These are phyloP conservation scores for Protomyces pachydermus DNA, from an alignment of 1,139 yeast genomes.

Conservation along the genomic window DNA sequence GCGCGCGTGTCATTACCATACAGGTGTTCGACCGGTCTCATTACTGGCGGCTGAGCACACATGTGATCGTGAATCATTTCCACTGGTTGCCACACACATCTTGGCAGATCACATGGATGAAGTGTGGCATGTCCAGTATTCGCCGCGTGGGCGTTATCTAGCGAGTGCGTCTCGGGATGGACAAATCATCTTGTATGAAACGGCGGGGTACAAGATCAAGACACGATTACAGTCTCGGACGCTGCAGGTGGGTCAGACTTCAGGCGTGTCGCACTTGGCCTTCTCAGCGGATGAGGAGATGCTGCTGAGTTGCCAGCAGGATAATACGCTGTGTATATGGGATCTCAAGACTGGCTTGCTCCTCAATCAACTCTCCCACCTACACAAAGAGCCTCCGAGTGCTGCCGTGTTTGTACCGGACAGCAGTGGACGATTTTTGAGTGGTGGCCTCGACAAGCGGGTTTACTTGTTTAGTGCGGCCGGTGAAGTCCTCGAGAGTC, in stretches of 20 bases:
- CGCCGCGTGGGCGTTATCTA: conserved; percentile 67
- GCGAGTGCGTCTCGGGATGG: conserved; percentile 76
- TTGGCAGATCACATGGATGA: conserved; percentile 61
- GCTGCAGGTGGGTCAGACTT: conserved; percentile 36
- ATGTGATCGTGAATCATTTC: conserved; percentile 45
- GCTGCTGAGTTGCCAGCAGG: conserved; percentile 59
- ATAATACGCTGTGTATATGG: conserved; percentile 65
- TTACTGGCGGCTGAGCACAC: conserved; percentile 38
- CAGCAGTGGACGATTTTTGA: conserved; percentile 46
- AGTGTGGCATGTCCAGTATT: conserved; percentile 77
- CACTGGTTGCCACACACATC: conserved; percentile 44
- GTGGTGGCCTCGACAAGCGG: conserved; percentile 75
- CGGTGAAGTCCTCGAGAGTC: conserved; percentile 43
- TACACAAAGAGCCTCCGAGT: conserved; percentile 46
- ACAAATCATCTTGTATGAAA: conserved; percentile 62
- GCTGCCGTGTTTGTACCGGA: conserved; percentile 71
- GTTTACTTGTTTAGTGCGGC: conserved; percentile 56
- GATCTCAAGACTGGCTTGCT: conserved; percentile 46
- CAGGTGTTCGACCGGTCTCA: conserved; percentile 33
- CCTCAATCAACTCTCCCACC: conserved; percentile 31
- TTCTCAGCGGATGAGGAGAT: conserved; percentile 73
- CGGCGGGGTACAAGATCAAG: conserved; percentile 39
- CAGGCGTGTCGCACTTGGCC: conserved; percentile 60
- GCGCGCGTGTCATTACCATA: conserved; percentile 43
- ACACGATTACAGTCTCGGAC: conserved; percentile 41